phyloP scores from a whole-genome alignment of 768 basidiomycete genomes.

The Fibroporia radiculosa region DNA sequence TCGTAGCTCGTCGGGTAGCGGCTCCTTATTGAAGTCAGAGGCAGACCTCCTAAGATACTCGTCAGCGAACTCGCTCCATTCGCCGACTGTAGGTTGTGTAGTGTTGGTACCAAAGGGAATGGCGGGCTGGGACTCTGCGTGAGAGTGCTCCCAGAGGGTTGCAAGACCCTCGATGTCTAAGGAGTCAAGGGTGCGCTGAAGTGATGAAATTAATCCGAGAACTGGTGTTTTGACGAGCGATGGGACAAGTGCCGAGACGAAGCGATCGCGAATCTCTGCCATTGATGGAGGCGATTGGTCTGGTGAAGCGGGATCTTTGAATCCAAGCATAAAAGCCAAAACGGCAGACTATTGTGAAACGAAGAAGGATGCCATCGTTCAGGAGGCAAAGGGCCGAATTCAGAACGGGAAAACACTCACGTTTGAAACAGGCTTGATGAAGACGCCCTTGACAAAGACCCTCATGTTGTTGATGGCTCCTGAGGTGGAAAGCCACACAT shows the following conservation, averaged over 20 bases:
- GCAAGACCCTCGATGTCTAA: conserved; percentile 81
- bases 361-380: neutral
- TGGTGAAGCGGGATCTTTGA: too few relatives aligned
- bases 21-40: conserved; percentile 25
- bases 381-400: too few relatives aligned
- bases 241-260: conserved; percentile 43
- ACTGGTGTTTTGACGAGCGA: conserved; percentile 44
- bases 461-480: conserved; percentile 77
- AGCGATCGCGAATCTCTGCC: conserved; percentile 35
- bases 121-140: conserved; percentile 3
- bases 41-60: conserved; percentile 37
- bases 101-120: conserved; percentile 12
- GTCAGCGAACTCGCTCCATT: conserved; percentile 61
- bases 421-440: conserved; percentile 53
- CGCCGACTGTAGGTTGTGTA: conserved; percentile 49
- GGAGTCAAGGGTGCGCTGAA: conserved; percentile 73
- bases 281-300: too few relatives aligned
- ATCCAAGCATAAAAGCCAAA: too few relatives aligned
- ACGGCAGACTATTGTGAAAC: neutral
- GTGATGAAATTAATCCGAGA: conserved; percentile 42
- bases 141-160: conserved; percentile 17
- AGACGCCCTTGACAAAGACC: conserved; percentile 63
- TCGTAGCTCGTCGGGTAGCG: conserved; percentile 32
- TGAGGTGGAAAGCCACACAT: conserved; percentile 56
- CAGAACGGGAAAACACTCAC: too few relatives aligned